These are phyloP conservation scores for Boletellus ananas DNA, from an alignment of 768 basidiomycete genomes.

Conservation along the genomic window DNA sequence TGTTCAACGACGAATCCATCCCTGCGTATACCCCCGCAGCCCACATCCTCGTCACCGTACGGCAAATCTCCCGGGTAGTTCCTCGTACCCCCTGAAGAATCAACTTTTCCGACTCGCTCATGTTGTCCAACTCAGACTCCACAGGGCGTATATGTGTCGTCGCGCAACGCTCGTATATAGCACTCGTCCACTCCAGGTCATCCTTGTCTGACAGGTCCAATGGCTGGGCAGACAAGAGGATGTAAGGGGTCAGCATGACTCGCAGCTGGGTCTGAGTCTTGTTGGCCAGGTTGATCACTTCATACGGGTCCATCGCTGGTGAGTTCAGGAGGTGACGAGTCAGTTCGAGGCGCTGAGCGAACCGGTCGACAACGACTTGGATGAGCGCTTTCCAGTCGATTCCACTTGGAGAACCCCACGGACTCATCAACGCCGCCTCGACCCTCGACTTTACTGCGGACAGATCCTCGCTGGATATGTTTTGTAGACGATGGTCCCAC, in stretches of 20 bases:
- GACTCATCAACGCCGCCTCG: not conserved
- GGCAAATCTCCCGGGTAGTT: not conserved
- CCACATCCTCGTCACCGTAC: no score
- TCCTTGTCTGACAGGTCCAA: not conserved
- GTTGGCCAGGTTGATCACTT: not conserved
- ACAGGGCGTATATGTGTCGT: no score
- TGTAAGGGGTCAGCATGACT: no score
- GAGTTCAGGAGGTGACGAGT: not conserved
- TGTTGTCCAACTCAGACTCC: not conserved
- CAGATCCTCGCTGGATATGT: constrained; percentile 11
- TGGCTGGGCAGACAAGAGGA: no score
- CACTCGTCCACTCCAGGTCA: no score
- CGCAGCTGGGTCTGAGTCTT: no score
- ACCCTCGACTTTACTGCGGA: not conserved
- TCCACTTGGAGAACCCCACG: constrained; percentile 20
- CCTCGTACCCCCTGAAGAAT: not conserved
- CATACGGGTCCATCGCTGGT: not conserved
- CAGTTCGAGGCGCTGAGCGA: no score
- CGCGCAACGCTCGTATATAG: no score
- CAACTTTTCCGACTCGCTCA: not conserved
- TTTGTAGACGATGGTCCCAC: constrained; percentile 13
- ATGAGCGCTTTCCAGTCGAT: constrained; percentile 34
- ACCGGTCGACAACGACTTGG: no score
- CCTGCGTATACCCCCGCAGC: no score
- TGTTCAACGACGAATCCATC: no score